phyloP scores from a whole-genome alignment of 495 filamentous ascomycete genomes.

The Xylaria telfairii region DNA sequence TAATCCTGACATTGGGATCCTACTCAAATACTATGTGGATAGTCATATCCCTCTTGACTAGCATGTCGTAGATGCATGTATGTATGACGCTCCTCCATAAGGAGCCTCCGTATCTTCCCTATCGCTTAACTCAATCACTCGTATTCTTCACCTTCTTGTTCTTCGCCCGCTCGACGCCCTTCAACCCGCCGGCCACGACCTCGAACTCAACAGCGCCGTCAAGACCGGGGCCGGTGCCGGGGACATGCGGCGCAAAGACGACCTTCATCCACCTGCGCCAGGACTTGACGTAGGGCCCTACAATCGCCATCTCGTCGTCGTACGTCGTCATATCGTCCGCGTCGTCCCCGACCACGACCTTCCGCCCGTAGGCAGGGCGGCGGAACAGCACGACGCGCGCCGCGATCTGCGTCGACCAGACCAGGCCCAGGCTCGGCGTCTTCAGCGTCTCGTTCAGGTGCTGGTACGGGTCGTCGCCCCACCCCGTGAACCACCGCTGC shows the following conservation, averaged over 20 bases:
- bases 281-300: slow-evolving; percentile 35
- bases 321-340: slow-evolving; percentile 21
- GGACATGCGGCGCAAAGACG: slow-evolving; percentile 76
- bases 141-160: slow-evolving; percentile 26
- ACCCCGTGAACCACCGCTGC: slow-evolving; percentile 92
- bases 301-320: slow-evolving; percentile 38
- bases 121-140: neutral
- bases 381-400: slow-evolving; percentile 81
- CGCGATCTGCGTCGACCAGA: slow-evolving; percentile 89
- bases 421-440: slow-evolving; percentile 83
- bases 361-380: slow-evolving; percentile 51
- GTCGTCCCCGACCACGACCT: slow-evolving; percentile 37
- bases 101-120: neutral
- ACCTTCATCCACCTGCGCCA: slow-evolving; percentile 77
- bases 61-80: neutral
- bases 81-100: neutral
- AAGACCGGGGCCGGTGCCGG: slow-evolving; percentile 49
- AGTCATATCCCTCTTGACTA: neutral
- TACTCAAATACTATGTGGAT: neutral
- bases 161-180: slow-evolving; percentile 41
- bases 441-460: slow-evolving; percentile 59
- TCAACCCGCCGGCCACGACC: slow-evolving; percentile 61
- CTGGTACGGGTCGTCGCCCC: slow-evolving; percentile 67
- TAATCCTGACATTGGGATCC: neutral
- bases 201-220: slow-evolving; percentile 60